Evolutionary conservation across 148 eudicot genomes (phyloP).

Genomic region (Fagopyrum esculentum): DNA sequence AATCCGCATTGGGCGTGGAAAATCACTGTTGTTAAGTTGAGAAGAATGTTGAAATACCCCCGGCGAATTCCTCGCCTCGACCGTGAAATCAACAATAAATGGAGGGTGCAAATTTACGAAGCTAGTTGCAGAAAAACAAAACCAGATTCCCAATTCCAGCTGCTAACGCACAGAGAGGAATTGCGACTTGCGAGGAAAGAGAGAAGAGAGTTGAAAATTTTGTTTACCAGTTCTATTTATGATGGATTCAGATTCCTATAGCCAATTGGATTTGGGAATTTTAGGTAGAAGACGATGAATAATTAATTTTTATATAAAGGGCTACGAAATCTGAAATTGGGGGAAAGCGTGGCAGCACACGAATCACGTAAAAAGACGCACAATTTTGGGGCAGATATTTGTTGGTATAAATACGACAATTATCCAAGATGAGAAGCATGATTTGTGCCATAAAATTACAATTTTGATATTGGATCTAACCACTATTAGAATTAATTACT

Average conservation of each 20-base stretch:
- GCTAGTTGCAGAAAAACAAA: not conserved
- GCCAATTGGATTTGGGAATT: slow-evolving; percentile 3
- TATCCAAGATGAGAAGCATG: not conserved
- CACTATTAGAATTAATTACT: not conserved
- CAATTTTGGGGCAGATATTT: not conserved
- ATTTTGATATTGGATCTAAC: not conserved
- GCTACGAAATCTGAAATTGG: not conserved
- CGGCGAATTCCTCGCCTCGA: not conserved
- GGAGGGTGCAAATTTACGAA: not conserved
- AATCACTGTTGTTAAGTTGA: not conserved
- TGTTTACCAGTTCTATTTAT: not conserved
- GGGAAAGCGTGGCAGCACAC: not conserved
- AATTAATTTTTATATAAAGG: not conserved
- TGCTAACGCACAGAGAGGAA: not conserved
- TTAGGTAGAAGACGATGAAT: not conserved
- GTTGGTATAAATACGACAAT: not conserved
- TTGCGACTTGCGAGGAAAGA: not conserved
- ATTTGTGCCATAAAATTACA: too few relatives aligned
- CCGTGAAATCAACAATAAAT: not conserved
- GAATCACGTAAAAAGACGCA: not conserved
- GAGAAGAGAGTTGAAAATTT: not conserved
- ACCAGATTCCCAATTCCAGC: slow-evolving; percentile 8
- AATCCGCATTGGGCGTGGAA: slow-evolving; percentile 22
- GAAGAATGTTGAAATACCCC: not conserved
- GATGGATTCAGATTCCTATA: not conserved